Percentiles rank a stretch among this genome's conserved stretches.
Evolutionary conservation across 345 rosid species (phyloP).

Genomic region (Fremontodendron californicum): DNA sequence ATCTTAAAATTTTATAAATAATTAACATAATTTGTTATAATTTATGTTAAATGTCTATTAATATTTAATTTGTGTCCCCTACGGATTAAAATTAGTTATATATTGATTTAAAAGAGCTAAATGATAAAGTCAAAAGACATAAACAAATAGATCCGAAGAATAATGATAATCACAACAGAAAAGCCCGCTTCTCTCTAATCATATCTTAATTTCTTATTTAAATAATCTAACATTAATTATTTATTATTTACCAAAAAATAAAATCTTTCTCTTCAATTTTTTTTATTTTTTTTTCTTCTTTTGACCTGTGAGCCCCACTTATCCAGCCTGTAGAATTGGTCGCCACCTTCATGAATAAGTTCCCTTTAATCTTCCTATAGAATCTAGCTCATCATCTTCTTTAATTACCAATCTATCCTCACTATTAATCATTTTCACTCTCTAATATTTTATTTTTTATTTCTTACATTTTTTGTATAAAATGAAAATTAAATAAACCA

Average conservation of each 20-base stretch:
- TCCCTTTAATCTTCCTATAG: background rate
- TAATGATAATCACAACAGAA: constrained; percentile 17
- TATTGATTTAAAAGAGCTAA: background rate
- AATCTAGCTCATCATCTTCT: background rate
- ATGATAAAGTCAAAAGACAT: background rate
- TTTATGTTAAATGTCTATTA: too few species aligned
- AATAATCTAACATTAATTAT: background rate
- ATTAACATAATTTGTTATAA: too few species aligned
- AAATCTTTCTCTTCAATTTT: too few species aligned
- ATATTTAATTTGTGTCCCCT: too few species aligned
- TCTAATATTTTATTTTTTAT: too few species aligned
- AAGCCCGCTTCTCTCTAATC: constrained; percentile 16
- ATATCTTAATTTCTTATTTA: background rate
- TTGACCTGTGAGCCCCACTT: constrained; percentile 2
- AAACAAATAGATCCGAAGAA: background rate
- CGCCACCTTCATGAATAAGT: background rate
- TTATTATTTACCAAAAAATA: background rate
- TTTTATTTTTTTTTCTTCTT: background rate
- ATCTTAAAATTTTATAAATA: too few species aligned
- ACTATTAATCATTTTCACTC: background rate
- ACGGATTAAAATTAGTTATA: background rate
- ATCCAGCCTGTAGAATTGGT: constrained; percentile 15
- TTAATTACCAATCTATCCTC: constrained; percentile 13
- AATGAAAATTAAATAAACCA: background rate
- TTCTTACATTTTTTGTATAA: background rate